Evolutionary conservation across 2,329 filamentous ascomycete genomes (phyloP).

Genomic region (Arthroderma sp.): DNA sequence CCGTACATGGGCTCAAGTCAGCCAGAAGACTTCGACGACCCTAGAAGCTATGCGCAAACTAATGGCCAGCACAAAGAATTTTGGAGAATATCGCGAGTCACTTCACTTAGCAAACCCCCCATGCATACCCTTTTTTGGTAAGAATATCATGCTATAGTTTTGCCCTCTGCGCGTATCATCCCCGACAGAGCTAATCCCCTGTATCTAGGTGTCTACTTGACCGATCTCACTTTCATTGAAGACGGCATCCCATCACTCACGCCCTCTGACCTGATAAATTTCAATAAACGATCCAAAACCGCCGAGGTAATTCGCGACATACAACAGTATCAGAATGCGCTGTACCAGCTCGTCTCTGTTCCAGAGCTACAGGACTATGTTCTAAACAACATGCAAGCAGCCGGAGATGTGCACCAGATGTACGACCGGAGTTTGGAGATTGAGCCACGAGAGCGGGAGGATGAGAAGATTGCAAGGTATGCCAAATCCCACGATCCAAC

Average conservation of each 20-base stretch:
- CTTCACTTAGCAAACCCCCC: conserved; percentile 87
- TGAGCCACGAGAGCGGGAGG: conserved; percentile 89
- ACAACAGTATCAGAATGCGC: conserved; percentile 95
- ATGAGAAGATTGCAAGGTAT: conserved; percentile 98
- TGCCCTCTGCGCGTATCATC: conserved; percentile 1
- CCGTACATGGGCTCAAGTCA: conserved; percentile 88
- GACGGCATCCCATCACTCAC: conserved; percentile 95
- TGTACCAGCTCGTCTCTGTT: conserved; percentile 83
- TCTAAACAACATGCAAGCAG: conserved; percentile 85
- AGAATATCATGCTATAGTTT: conserved; percentile 15
- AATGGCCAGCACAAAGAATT: conserved; percentile 97
- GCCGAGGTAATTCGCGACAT: conserved; percentile 97
- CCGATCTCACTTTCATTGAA: conserved; percentile 95
- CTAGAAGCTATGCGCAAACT: conserved; percentile 85
- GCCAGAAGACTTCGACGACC: conserved; percentile 63
- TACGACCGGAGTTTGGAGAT: conserved; percentile 92
- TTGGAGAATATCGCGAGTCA: conserved; percentile 88
- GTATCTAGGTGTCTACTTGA: conserved; percentile 72
- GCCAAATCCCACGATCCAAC: conserved; percentile 11
- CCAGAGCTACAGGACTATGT: conserved; percentile 94
- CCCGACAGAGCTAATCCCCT: conserved; percentile 9
- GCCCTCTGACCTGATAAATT: conserved; percentile 94
- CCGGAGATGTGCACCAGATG: conserved; percentile 97
- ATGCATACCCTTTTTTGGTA: conserved; percentile 97
- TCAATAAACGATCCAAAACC: conserved; percentile 94